Evolutionary conservation across 441 rosid genomes (phyloP).

Genomic region (Viola pubescens): DNA sequence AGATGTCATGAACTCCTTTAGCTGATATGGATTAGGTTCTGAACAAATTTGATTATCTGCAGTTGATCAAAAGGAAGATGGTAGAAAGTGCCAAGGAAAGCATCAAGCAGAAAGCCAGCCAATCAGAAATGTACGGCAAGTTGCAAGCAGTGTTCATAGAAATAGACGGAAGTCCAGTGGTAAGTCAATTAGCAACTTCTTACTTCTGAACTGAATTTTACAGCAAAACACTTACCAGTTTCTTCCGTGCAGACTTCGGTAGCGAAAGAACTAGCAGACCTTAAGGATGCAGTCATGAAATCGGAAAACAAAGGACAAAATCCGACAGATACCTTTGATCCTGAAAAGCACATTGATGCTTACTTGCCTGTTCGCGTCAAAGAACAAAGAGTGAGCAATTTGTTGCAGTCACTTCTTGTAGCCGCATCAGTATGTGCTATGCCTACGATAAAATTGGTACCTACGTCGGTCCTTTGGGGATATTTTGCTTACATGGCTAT

Average conservation of each 20-base stretch:
- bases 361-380: conserved; percentile 48
- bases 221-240: background rate
- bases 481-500: conserved; percentile 57
- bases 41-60: background rate
- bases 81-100: conserved; percentile 40
- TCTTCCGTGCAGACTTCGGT: conserved; percentile 17
- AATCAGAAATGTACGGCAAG: conserved; percentile 35
- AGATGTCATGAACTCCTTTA: background rate
- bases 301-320: conserved; percentile 17
- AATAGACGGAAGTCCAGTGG: conserved; percentile 27
- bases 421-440: conserved; percentile 32
- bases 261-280: conserved; percentile 32
- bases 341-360: conserved; percentile 45
- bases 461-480: conserved; percentile 56
- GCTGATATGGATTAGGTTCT: background rate
- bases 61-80: conserved; percentile 43
- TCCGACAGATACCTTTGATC: conserved; percentile 24
- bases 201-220: background rate
- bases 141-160: conserved; percentile 41
- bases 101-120: conserved; percentile 36
- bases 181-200: conserved; percentile 13
- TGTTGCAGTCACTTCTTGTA: conserved; percentile 38
- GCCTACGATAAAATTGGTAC: conserved; percentile 42
- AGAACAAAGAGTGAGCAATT: conserved; percentile 48
- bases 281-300: conserved; percentile 39